These are phyloP conservation scores for Trebouxiophyceae sp. DNA, from an alignment of 163 green algal genomes.

Conservation along the genomic window DNA sequence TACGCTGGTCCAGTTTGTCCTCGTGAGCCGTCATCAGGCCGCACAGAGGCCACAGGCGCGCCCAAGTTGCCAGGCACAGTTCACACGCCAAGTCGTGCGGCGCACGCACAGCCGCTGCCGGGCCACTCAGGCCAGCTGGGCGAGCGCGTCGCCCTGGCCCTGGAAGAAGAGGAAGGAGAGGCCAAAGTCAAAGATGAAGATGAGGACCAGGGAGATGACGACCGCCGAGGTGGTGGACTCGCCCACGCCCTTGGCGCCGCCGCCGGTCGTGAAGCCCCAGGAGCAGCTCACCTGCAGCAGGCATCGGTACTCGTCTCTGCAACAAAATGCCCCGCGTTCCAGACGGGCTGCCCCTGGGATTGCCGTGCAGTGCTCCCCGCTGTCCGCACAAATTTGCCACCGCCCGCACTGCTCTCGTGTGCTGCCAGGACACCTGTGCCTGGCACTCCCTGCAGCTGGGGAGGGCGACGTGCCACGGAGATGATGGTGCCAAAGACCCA, in stretches of 20 bases:
- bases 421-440: not conserved
- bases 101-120: too few relatives aligned
- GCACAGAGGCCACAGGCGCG: too few relatives aligned
- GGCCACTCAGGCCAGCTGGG: slow-evolving; percentile 56
- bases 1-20: too few relatives aligned
- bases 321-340: too few relatives aligned
- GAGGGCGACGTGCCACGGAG: slow-evolving; percentile 40
- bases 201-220: slow-evolving; percentile 88
- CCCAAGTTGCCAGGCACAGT: too few relatives aligned
- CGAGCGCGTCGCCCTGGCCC: slow-evolving; percentile 70
- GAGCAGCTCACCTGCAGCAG: slow-evolving; percentile 80
- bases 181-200: slow-evolving; percentile 90
- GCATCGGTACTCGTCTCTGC: too few relatives aligned
- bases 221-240: slow-evolving; percentile 95
- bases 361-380: too few relatives aligned
- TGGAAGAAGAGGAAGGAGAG: slow-evolving; percentile 89
- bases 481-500: slow-evolving; percentile 95
- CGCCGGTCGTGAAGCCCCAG: slow-evolving; percentile 97
- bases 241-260: slow-evolving; percentile 97
- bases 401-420: too few relatives aligned
- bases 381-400: too few relatives aligned
- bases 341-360: too few relatives aligned
- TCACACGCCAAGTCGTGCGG: too few relatives aligned
- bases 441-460: not conserved
- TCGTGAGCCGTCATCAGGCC: too few relatives aligned